These are phyloP conservation scores for Pichia sp. DNA, from an alignment of 1,139 yeast species.

Conservation along the genomic window DNA sequence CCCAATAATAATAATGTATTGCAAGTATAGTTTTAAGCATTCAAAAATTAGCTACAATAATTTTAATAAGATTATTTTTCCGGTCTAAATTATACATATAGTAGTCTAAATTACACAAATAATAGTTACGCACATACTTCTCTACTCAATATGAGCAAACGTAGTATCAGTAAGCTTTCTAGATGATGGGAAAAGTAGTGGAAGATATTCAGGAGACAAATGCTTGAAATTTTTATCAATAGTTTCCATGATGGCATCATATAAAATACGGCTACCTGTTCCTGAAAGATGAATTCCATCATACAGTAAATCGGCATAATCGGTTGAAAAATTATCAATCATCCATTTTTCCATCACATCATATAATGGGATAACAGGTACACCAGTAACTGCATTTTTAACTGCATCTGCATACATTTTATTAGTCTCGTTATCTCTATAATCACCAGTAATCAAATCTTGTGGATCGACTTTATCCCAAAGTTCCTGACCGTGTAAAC, in stretches of 20 bases:
- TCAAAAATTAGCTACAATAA: too few relatives aligned
- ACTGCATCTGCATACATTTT: constrained; percentile 44
- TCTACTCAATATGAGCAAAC: neutral
- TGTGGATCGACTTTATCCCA: constrained; percentile 31
- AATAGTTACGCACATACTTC: too few relatives aligned
- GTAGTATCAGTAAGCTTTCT: constrained; percentile 2
- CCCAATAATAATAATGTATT: too few relatives aligned
- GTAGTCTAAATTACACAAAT: neutral
- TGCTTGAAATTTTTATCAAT: constrained; percentile 45
- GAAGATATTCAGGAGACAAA: constrained; percentile 3
- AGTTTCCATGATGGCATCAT: constrained; percentile 34
- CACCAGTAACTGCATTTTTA: constrained; percentile 35
- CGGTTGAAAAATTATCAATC: constrained; percentile 1
- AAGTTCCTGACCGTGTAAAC: constrained; percentile 42
- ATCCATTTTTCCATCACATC: constrained; percentile 31
- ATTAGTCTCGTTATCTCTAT: constrained; percentile 37
- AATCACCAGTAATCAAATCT: constrained; percentile 30
- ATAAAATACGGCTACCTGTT: constrained; percentile 51
- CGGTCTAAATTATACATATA: too few relatives aligned
- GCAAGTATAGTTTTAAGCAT: too few relatives aligned
- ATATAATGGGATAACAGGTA: constrained; percentile 41
- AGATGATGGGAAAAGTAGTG: constrained; percentile 11
- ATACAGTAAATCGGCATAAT: constrained; percentile 22
- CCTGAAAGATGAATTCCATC: constrained; percentile 64
- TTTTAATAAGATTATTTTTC: too few relatives aligned